Evolutionary conservation across 179 eudicot species (phyloP).

Genomic region (Beta lomatogona): DNA sequence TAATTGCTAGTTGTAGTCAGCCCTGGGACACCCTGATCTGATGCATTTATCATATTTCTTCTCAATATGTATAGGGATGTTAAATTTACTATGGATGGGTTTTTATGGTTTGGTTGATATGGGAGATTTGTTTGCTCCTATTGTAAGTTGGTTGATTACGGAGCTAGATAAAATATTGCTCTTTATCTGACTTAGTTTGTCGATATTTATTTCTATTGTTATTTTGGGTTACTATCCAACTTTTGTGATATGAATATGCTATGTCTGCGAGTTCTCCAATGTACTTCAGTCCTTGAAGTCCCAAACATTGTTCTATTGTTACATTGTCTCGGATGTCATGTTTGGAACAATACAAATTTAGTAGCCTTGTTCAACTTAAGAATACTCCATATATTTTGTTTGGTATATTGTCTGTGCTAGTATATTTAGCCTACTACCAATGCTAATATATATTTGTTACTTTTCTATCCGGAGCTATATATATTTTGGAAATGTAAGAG

Average conservation of each 20-base stretch:
- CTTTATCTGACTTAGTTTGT: background rate
- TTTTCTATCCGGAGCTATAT: background rate
- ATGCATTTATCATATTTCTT: background rate
- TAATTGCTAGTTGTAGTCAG: background rate
- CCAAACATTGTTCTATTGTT: background rate
- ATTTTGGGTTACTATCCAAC: background rate
- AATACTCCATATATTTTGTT: background rate
- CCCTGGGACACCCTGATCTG: background rate
- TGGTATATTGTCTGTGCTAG: background rate
- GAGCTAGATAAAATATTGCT: conserved; percentile 1
- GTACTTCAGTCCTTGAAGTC: background rate
- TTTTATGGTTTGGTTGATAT: background rate
- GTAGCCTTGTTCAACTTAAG: too few relatives aligned
- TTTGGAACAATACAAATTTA: background rate
- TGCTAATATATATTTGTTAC: background rate
- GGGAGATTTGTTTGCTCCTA: background rate
- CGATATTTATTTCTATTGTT: too few relatives aligned
- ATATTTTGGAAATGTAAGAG: conserved; percentile 11
- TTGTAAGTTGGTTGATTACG: background rate
- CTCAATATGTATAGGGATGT: background rate
- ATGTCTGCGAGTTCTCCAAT: background rate
- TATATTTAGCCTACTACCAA: too few relatives aligned
- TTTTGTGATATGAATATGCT: background rate
- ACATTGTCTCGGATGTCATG: background rate
- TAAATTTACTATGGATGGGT: background rate